Evolutionary conservation across 2,329 filamentous ascomycete genomes (phyloP), one percentile per base, ranked within the genome.

Genomic region (Neofusicoccum sp.): DNA sequence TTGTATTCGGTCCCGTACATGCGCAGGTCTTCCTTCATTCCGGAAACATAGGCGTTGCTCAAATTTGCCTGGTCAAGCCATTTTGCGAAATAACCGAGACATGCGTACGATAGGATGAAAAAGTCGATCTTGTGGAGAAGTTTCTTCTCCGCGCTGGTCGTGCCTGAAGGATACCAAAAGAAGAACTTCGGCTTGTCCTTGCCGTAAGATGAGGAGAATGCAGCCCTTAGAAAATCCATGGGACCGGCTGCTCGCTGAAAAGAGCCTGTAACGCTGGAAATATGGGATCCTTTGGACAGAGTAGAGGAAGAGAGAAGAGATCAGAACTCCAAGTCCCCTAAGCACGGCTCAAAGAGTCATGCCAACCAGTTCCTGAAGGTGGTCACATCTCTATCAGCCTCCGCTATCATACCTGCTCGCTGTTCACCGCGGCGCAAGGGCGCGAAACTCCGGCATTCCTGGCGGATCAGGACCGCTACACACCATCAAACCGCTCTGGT

Each of bases 21-120:
- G n/a, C 14, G 31, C 33, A 71, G 66, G 14, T 70, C 70, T 34
- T 71, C 70, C n/a, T 71, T 70, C 69, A 71, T 71, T 16, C 70
- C 70, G 7, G 68, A 70, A 11, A 71, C 69, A 34, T 70, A 71
- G 6, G 69, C 69, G 47, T 70, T 70, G 22, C 66, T 69, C 29
- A 70, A 66, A 22, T 71, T 70, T 12, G 61, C 37, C 3, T 67
- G 66, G 29, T 71, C 69, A 29, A 71, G 67, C 58, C 65, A 68
- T 56, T 71, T 71, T 22, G 64, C 39, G 49, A 68, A 68, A 56
- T 56, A 68, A 33, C 59, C 50, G 3, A 68, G 64, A 36, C 67
- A 68, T 48, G 62, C 61, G 39, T 65, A 67, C 11, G 48, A 66
- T 4, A 63, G 61, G 5, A 63, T 39, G 44, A 56, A 63, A n/a